Base-by-base conservation (phyloP, 768 basidiomycete species). In the Agrocybe chaxingu region DNA sequence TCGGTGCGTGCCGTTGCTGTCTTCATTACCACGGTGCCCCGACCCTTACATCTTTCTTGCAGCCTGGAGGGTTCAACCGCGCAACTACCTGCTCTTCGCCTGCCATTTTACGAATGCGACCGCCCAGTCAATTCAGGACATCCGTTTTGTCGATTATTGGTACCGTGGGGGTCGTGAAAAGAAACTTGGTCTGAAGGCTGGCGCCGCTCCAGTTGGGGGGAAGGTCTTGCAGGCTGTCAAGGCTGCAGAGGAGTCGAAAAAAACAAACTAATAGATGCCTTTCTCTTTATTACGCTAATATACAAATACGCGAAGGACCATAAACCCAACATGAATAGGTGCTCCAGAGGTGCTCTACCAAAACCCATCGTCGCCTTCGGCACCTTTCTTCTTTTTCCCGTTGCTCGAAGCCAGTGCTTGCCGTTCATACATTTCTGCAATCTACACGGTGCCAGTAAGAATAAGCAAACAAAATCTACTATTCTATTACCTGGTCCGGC, bases 41-140 rank as follows among this genome's bases (percentile, higher is more conserved):
- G 33, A 47, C 51, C 53, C 60, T 13, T 48, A 36, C 24, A 24
- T 31, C 41, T 33, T 24, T 35, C 48, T 36, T 47, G 8, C 57
- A 94, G 95, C 95, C 49, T 98, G 95, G 95, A 81, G 82, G 53
- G 95, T 98, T 37, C 85, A 94, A 58, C 96, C 96, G 7, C 85
- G 96, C 58, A 98, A 98, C 68, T 97, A 98, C 73, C 79, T 98
- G 50, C 77, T 98, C 42, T 92, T 98, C 70, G 93, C 86, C 3
- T 98, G 95, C 66, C 96, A 99, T 69, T 73, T 81, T 11, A 97
- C 94, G 46, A 99, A 99, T 65, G 82, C 86, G 2, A 77, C 89
- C 16, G 91, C 94, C 0, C 96, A 99, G 67, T 67, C 80, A 5
- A 62, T 92, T 30, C 93, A 99, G 67, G 89, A 87, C 12, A 76